phyloP scores from a whole-genome alignment of 495 filamentous ascomycete genomes.

The Neurospora cerealis region DNA sequence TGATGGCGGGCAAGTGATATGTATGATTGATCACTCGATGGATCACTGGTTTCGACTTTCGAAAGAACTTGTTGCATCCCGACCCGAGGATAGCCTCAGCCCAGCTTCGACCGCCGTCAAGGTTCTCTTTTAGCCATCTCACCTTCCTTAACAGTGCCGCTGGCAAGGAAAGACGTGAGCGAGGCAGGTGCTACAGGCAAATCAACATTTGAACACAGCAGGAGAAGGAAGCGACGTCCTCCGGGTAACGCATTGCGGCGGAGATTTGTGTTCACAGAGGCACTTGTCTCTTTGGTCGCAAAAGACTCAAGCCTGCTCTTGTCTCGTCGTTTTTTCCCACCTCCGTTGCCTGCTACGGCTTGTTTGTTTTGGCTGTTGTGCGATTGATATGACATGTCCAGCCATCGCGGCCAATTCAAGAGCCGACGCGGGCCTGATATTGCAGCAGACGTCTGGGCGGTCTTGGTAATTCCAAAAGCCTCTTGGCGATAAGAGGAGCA shows the following conservation, averaged over 20 bases:
- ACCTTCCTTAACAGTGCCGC: not conserved
- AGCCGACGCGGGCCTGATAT: slow-evolving; percentile 14
- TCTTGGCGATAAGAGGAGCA: slow-evolving; percentile 11
- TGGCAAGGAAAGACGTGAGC: not conserved
- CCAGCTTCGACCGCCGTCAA: not conserved
- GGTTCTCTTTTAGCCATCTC: not conserved
- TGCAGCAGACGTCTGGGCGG: slow-evolving; percentile 12
- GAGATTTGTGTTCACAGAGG: not conserved
- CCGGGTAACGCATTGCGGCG: not conserved
- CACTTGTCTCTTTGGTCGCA: not conserved
- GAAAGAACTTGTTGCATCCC: not conserved
- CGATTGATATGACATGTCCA: not conserved
- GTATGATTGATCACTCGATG: not conserved
- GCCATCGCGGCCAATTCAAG: not conserved
- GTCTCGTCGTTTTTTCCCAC: not conserved
- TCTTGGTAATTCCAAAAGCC: slow-evolving; percentile 15
- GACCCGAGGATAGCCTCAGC: not conserved
- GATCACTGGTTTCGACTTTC: not conserved
- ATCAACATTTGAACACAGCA: not conserved
- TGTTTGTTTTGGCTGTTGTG: not conserved
- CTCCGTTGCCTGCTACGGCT: not conserved
- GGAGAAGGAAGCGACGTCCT: not conserved
- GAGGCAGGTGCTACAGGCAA: not conserved
- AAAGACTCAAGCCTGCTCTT: not conserved
- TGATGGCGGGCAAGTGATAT: not conserved